Evolutionary conservation across 202 grass and related monocot species (phyloP).

Genomic region (Schoenoplectus tabernaemontani): DNA sequence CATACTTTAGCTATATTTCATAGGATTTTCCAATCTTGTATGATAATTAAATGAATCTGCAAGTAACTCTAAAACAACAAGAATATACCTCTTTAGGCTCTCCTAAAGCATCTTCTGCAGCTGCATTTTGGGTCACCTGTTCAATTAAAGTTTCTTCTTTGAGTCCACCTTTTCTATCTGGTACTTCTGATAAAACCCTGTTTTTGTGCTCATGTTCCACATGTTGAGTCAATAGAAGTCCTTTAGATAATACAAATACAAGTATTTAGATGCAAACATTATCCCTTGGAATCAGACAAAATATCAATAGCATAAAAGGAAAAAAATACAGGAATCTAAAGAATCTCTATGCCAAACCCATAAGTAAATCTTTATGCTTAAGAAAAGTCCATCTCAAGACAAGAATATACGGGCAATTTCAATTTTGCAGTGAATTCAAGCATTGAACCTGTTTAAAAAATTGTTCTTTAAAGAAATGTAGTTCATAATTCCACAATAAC

Average conservation of each 20-base stretch:
- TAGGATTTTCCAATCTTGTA: neutral
- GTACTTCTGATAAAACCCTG: conserved; percentile 30
- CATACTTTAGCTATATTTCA: neutral
- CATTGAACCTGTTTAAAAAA: neutral
- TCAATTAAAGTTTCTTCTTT: conserved; percentile 14
- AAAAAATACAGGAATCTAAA: neutral
- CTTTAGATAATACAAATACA: conserved; percentile 22
- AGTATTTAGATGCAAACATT: neutral
- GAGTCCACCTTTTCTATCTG: conserved; percentile 3
- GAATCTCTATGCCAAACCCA: neutral
- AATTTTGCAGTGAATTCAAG: neutral
- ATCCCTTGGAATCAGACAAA: neutral
- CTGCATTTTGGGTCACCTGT: conserved; percentile 20
- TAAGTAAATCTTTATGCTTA: neutral
- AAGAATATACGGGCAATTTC: neutral
- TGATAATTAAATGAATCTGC: neutral
- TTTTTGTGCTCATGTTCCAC: conserved; percentile 30
- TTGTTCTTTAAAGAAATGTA: neutral
- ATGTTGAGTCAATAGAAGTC: neutral
- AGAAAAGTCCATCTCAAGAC: neutral
- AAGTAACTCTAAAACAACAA: conserved; percentile 14
- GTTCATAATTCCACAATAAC: neutral
- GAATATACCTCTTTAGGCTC: conserved; percentile 11
- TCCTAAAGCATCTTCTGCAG: neutral
- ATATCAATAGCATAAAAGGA: neutral